Base-by-base conservation (phyloP, 306 rosid species). In the Echinosophora koreensis region DNA sequence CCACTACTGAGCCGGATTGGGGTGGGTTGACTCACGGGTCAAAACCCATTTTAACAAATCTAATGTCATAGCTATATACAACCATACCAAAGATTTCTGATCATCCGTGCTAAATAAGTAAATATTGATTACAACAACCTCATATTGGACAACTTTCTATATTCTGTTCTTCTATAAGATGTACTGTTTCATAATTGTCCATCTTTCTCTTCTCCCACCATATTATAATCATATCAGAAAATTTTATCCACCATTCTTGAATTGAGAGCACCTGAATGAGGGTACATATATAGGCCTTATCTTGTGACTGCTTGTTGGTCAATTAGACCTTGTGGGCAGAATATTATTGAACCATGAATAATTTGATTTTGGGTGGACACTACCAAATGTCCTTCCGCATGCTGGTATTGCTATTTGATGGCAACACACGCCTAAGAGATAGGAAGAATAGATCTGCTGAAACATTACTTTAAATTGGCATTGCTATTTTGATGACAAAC, bases 361-460 rank as follows among this genome's bases (percentile, higher is more conserved):
- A 35, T 52, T 56, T 30, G 37, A 30, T 34, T 68, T 60, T 47
- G 73, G 62, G 35, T 11, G 57, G 49, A 52, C 46, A 42, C 75
- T 66, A 77, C 10, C 65, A 30, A 59, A 22, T 27, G 35, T 5
- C 7, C 13, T 35, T 37, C 28, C 12, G n/a, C 47, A 62, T 35
- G 30, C 12, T 37, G 2, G 28, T 14, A 3, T 37, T 62, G 18
- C 67, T 10, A 62, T 2, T 14, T n/a, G 67, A 62, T 14, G 22
- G 46, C 28, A 37, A 18, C 32, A 50, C 55, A 63, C 39, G 39
- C 83, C 73, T 11, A 37, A 42, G 59, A 71, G 73, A 64, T 41
- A 66, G 55, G 69, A 72, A 72, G 39, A 77, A 69, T 64, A 55
- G 54, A 28, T 8, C 12, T 51, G 18, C 52, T 28, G 49, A 39